A percentile compares a stretch with the other conserved stretches of the same genome.
Conservation (phyloP, 768 basidiomycete species). For the Tricholoma matsutake region DNA sequence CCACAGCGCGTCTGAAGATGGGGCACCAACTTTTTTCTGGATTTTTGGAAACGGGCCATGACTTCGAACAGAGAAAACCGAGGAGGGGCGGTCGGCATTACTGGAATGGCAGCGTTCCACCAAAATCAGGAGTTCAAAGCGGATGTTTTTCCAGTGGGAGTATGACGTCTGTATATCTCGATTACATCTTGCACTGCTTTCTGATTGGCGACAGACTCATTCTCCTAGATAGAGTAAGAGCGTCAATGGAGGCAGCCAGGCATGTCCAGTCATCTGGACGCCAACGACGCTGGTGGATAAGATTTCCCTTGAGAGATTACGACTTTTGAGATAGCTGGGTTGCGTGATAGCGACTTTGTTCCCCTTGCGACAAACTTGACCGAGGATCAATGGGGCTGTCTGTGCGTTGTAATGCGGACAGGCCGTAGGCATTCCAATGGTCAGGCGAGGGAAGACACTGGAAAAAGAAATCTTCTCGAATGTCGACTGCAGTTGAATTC, state of each 20-base stretch:
- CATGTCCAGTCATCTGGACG: not conserved
- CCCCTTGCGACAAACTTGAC: slow-evolving; percentile 1
- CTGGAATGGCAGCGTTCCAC: not conserved
- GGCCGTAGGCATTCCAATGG: not conserved
- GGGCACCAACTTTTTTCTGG: not conserved
- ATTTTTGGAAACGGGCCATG: not conserved
- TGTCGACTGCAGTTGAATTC: not conserved
- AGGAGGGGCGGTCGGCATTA: not conserved
- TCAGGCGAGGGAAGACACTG: not conserved
- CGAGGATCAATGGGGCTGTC: not conserved
- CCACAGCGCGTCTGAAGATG: not conserved
- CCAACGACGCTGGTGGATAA: not conserved
- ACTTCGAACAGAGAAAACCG: not conserved
- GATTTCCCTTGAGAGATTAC: not conserved
- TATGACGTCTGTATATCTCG: not conserved
- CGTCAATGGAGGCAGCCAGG: not conserved
- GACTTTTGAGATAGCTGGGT: not conserved
- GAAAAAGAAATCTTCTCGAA: slow-evolving; percentile 1
- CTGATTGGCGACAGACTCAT: not conserved
- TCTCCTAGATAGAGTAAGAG: not conserved
- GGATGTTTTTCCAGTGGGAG: slow-evolving; percentile 17
- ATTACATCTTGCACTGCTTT: not conserved
- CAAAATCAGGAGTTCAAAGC: slow-evolving; percentile 10
- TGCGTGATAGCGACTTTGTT: not conserved
- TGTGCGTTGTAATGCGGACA: not conserved